Evolutionary conservation across 1,139 yeast genomes (phyloP).

Genomic region (Nadsonia starkeyi-henricii): DNA sequence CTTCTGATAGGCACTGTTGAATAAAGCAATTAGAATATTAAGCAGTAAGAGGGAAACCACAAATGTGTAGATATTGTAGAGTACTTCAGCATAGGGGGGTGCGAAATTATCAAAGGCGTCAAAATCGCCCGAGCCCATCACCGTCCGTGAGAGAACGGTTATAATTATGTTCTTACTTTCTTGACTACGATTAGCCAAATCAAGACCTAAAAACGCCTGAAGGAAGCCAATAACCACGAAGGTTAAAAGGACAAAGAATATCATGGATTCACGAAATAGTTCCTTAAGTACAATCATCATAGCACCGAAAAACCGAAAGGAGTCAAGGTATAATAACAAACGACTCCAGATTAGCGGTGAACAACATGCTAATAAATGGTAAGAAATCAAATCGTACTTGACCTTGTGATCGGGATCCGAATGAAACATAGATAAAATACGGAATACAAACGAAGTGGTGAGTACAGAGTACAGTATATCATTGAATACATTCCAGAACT

Average conservation of each 20-base stretch:
- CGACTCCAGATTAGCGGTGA: conserved; percentile 86
- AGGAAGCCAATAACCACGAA: conserved; percentile 68
- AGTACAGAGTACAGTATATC: conserved; percentile 51
- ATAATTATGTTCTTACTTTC: conserved; percentile 59
- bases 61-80: conserved; percentile 67
- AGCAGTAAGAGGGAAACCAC: conserved; percentile 43
- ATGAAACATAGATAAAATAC: conserved; percentile 36
- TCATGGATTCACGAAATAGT: conserved; percentile 73
- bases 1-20: conserved; percentile 69
- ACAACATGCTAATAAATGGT: conserved; percentile 60
- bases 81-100: conserved; percentile 68
- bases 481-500: conserved; percentile 73
- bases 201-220: conserved; percentile 79
- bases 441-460: conserved; percentile 37
- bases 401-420: conserved; percentile 24
- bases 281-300: conserved; percentile 75
- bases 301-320: conserved; percentile 73
- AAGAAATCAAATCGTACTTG: conserved; percentile 48
- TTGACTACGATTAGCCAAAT: conserved; percentile 71
- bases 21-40: conserved; percentile 73
- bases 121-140: conserved; percentile 62
- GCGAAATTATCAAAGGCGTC: conserved; percentile 57
- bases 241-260: conserved; percentile 60
- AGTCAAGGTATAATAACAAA: conserved; percentile 59
- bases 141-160: conserved; percentile 52